Conservation (phyloP, 2,329 filamentous ascomycete genomes). For the Aspergillus fumigatus region DNA sequence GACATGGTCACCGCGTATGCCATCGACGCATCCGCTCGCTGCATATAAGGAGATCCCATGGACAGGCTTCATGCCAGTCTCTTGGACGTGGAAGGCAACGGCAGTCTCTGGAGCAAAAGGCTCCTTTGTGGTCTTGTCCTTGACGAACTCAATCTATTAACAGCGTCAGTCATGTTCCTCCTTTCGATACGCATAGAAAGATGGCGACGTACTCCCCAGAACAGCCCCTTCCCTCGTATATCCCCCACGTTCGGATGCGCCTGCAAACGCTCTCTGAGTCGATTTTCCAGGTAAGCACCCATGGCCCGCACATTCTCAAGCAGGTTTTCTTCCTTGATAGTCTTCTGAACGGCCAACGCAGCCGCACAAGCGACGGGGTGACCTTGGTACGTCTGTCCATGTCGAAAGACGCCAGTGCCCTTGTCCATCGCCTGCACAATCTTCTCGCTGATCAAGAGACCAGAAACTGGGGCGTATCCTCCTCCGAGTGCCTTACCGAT, state of each 20-base stretch:
- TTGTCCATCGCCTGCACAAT: constrained; percentile 47
- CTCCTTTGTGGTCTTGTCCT: constrained; percentile 50
- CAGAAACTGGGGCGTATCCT: constrained; percentile 54
- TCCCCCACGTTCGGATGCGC: constrained; percentile 51
- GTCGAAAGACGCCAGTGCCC: constrained; percentile 49
- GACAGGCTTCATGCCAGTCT: constrained; percentile 42
- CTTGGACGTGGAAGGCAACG: constrained; percentile 48
- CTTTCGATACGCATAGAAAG: not conserved
- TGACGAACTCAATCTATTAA: constrained; percentile 52
- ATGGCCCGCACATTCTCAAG: constrained; percentile 54
- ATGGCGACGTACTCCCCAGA: constrained; percentile 51
- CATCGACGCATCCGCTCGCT: constrained; percentile 58
- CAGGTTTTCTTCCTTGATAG: constrained; percentile 55
- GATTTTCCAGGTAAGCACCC: constrained; percentile 43
- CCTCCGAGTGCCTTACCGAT: constrained; percentile 58
- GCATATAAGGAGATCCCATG: constrained; percentile 60
- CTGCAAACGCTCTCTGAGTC: constrained; percentile 43
- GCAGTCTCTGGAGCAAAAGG: constrained; percentile 46
- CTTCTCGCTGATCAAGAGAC: constrained; percentile 48
- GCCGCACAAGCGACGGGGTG: constrained; percentile 54
- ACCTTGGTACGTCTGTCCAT: constrained; percentile 60
- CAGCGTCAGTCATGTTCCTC: not conserved
- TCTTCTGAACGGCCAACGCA: constrained; percentile 58
- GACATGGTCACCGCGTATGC: constrained; percentile 61
- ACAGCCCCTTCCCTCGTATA: constrained; percentile 55